Percentiles rank a stretch among this genome's conserved stretches.
Evolutionary conservation across 2,329 filamentous ascomycete genomes (phyloP).

Genomic region (Leptographium flavum): DNA sequence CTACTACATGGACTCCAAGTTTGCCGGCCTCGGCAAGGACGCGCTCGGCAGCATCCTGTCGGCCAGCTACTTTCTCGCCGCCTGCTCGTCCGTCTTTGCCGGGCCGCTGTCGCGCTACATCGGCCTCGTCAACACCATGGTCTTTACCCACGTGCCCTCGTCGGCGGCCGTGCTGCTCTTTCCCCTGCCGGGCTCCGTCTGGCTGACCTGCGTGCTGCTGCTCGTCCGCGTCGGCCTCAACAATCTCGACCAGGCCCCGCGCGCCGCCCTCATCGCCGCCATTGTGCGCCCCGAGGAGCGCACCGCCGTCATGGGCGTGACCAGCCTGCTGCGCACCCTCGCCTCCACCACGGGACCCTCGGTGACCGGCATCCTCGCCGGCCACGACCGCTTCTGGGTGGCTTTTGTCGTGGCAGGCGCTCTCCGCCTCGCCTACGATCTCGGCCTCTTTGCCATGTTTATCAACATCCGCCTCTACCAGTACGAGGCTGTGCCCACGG

Average conservation of each 20-base stretch:
- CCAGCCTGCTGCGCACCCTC: slow-evolving; percentile 43
- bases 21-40: slow-evolving; percentile 35
- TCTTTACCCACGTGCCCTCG: slow-evolving; percentile 47
- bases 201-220: slow-evolving; percentile 38
- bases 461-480: slow-evolving; percentile 39
- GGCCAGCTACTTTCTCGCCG: slow-evolving; percentile 36
- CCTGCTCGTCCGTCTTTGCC: slow-evolving; percentile 39
- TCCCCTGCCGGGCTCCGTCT: slow-evolving; percentile 35
- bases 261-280: slow-evolving; percentile 51
- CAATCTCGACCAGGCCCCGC: slow-evolving; percentile 55
- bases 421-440: slow-evolving; percentile 39
- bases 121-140: slow-evolving; percentile 51
- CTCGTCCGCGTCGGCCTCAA: slow-evolving; percentile 48
- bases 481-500: slow-evolving; percentile 51
- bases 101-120: slow-evolving; percentile 42
- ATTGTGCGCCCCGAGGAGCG: slow-evolving; percentile 50
- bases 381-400: slow-evolving; percentile 41
- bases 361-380: slow-evolving; percentile 40
- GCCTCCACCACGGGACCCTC: slow-evolving; percentile 40
- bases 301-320: slow-evolving; percentile 59
- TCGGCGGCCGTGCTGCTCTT: slow-evolving; percentile 47
- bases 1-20: slow-evolving; percentile 44
- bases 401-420: slow-evolving; percentile 43
- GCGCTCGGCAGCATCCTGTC: slow-evolving; percentile 46
- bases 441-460: slow-evolving; percentile 45